Percentiles rank a stretch among this genome's conserved stretches.
Evolutionary conservation across 2,329 filamentous ascomycete species (phyloP).

Genomic region (Trichophyton verrucosum): DNA sequence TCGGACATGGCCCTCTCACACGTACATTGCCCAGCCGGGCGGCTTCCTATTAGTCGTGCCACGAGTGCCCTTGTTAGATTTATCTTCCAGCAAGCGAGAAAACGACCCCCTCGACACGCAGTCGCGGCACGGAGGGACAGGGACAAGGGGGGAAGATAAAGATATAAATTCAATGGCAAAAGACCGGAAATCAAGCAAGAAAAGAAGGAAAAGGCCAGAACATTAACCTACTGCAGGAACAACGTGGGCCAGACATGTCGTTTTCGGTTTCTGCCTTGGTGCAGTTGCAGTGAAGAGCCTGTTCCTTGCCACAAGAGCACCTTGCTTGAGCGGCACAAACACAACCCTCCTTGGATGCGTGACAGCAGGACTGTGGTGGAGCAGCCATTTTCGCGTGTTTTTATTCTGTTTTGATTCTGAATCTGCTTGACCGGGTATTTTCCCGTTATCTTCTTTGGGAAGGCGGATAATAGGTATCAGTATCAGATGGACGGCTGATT

Average conservation of each 20-base stretch:
- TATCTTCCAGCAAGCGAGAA: not conserved
- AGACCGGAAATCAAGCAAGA: not conserved
- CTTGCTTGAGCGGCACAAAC: slow-evolving; percentile 47
- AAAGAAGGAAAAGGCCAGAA: not conserved
- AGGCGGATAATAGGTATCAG: not conserved
- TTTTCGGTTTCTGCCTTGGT: slow-evolving; percentile 67
- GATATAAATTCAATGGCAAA: not conserved
- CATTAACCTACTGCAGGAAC: slow-evolving; percentile 57
- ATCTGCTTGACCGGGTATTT: not conserved
- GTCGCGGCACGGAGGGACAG: not conserved
- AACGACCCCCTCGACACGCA: not conserved
- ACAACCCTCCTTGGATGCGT: slow-evolving; percentile 43
- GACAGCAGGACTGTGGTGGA: slow-evolving; percentile 45
- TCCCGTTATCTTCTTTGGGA: not conserved
- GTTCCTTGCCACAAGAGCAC: slow-evolving; percentile 83
- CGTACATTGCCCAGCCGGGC: slow-evolving; percentile 68
- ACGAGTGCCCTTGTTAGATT: slow-evolving; percentile 5
- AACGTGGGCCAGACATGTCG: slow-evolving; percentile 56
- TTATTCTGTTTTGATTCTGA: not conserved
- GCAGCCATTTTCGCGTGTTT: slow-evolving; percentile 30
- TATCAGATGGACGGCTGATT: not conserved
- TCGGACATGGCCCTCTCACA: slow-evolving; percentile 61
- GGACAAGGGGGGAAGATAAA: not conserved
- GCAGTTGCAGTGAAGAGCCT: slow-evolving; percentile 77
- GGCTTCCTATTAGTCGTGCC: slow-evolving; percentile 39